Conservation (phyloP, 768 basidiomycete species). For the Rhodotorula taiwanensis region DNA sequence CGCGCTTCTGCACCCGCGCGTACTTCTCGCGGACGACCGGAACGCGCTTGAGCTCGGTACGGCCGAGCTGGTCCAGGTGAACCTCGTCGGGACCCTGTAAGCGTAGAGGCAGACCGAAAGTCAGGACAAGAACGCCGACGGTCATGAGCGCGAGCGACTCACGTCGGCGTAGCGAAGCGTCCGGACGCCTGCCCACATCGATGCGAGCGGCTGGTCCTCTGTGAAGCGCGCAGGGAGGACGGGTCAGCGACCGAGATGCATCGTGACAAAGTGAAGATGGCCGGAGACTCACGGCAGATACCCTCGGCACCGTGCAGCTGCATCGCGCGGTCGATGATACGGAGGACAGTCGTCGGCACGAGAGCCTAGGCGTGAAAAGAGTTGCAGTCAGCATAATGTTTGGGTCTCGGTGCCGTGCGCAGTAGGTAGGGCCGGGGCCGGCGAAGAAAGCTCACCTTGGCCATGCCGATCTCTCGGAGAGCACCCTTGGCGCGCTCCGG, state of each 20-base stretch:
- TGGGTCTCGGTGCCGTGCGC: neutral
- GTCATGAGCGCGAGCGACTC: neutral
- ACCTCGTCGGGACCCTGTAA: slow-evolving; percentile 81
- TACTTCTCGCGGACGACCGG: slow-evolving; percentile 48
- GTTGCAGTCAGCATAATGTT: neutral
- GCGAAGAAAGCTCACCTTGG: slow-evolving; percentile 60
- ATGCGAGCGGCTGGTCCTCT: slow-evolving; percentile 78
- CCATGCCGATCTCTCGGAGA: slow-evolving; percentile 92
- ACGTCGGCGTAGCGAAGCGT: slow-evolving; percentile 62
- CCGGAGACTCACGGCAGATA: slow-evolving; percentile 45
- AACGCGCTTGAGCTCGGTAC: slow-evolving; percentile 74
- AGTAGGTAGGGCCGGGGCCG: neutral
- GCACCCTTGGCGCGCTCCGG: slow-evolving; percentile 85
- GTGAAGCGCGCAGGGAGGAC: neutral
- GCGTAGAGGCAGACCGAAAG: slow-evolving; percentile 22
- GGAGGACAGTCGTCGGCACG: slow-evolving; percentile 81
- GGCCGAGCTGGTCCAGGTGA: slow-evolving; percentile 91
- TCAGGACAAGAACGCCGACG: no score
- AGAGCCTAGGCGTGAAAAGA: slow-evolving; percentile 58
- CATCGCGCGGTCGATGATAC: slow-evolving; percentile 88
- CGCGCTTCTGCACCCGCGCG: slow-evolving; percentile 1
- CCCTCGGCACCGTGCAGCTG: slow-evolving; percentile 97
- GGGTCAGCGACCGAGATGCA: no score
- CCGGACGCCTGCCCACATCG: slow-evolving; percentile 67
- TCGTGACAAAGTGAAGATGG: neutral